Evolutionary conservation across 208 protist genomes (phyloP), one percentile per base, ranked within the genome.

Genomic region (Trypanosoma congolense): DNA sequence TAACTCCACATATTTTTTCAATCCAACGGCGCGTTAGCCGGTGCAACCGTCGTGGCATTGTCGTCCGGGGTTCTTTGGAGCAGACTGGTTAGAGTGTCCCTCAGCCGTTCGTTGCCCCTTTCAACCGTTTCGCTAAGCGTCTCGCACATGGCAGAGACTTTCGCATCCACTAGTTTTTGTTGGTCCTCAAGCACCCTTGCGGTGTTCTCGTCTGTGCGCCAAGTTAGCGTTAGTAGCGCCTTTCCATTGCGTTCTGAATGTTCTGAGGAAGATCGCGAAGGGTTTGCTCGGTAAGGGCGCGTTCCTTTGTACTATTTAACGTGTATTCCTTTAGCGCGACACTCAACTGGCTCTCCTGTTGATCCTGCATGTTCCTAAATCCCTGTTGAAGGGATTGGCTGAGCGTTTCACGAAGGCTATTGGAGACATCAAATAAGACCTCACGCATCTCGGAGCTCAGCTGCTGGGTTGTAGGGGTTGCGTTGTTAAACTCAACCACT

Each of bases 161-260:
- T 47, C 4, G 40, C 29, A 1, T 48, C 29, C 16, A 56, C 30
- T 25, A 52, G 0, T 31, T 65, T 18, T 33, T 51, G 59, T 29
- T 65, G 59, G 19, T 49, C 26, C 18, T 36, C 33, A 16, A 65
- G 26, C 31, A 36, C 22, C 5, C 36, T 28, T 24, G 18, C 21
- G 4, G 42, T 65, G 30, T 44, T 43, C 16, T 49, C 50, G 28
- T 65, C 22, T 5, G 28, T 44, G 10, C 40, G 2, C 30, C 58
- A 22, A 26, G 14, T 54, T 4, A 66, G 56, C 24, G 33, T 41
- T 14, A 24, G 19, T 1, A 66, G 33, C 1, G 60, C 60, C 18
- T 59, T 66, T 66, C 60, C 52, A 66, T 59, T 19, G 51, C 60
- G 28, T 4, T 52, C 22, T 66, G 44, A 51, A 66, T 57, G 31